Evolutionary conservation across 2,329 filamentous ascomycete genomes (phyloP), one percentile per base, ranked within the genome.

Genomic region (Pyrenophora teres): DNA sequence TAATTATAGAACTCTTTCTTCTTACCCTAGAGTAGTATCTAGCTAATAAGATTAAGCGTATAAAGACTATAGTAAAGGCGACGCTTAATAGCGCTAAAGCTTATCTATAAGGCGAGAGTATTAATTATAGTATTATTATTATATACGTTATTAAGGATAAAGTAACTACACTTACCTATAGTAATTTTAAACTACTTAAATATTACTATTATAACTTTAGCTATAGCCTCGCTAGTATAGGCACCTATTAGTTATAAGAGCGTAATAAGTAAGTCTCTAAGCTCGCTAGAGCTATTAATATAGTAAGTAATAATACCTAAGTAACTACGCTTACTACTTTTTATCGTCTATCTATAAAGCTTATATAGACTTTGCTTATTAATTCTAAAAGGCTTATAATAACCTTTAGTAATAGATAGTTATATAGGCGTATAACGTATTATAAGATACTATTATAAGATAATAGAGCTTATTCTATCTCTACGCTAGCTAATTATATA

Each of bases 51-150:
- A 21, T 52, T 52, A 15, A 52, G 30, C 4, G 25, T 52, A 25
- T 52, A n/a, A 46, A 43, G 31, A 23, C 25, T 32, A 32, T 38
- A 40, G 49, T 43, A 31, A n/a, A 43, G 37, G 37, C 43, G 16
- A 27, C n/a, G 32, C 5, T 40, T 2, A 16, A 32, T 30, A 30
- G 42, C 13, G 31, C 21, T 46, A 18, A 51, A 46, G 37, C 31
- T 36, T n/a, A 47, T 48, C 37, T 48, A 15, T 18, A 31, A 25
- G 19, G 19, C 37, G 37, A 35, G 19, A 48, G n/a, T 21, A 5
- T 21, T 9, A 21, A 49, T 32, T 2, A 13, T 16, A 16, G 50
- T 40, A 18, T 45, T 31, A 27, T 53, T 37, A 4, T 43, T 31
- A 8, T 0, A 4, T 5, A 32, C 32, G 33, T 45, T 38, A 12